Evolutionary conservation across 2,329 filamentous ascomycete genomes (phyloP).

Genomic region (Pseudogymnoascus sp.): DNA sequence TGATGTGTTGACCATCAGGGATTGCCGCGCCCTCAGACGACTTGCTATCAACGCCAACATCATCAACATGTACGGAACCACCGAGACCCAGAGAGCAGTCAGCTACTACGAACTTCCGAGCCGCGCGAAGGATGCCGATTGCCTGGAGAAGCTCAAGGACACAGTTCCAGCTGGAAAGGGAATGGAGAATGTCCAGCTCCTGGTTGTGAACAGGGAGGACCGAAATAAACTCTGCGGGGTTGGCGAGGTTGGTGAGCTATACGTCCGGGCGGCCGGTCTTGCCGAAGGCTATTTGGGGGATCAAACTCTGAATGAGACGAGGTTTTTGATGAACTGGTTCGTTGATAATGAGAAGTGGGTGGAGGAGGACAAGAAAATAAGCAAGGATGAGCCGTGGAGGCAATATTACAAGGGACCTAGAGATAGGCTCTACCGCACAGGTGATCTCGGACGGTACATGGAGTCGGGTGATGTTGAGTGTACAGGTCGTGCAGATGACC

Average conservation of each 20-base stretch:
- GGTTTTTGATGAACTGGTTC: conserved; percentile 29
- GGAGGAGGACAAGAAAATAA: conserved; percentile 47
- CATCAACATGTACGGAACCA: conserved; percentile 82
- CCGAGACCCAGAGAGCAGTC: conserved; percentile 73
- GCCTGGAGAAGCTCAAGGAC: conserved; percentile 58
- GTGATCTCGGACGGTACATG: conserved; percentile 73
- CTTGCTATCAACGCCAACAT: conserved; percentile 69
- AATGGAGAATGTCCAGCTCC: conserved; percentile 81
- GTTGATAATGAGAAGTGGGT: conserved; percentile 28
- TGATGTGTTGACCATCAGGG: conserved; percentile 76
- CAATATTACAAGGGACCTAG: conserved; percentile 70
- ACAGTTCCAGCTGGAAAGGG: conserved; percentile 76
- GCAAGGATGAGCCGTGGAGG: conserved; percentile 64
- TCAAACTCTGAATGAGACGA: conserved; percentile 24
- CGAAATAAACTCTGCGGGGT: conserved; percentile 61
- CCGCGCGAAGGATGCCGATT: conserved; percentile 51
- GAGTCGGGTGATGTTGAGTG: conserved; percentile 62
- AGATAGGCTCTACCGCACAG: conserved; percentile 79
- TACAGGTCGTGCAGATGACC: conserved; percentile 73
- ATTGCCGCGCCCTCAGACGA: conserved; percentile 67
- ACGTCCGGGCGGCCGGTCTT: conserved; percentile 71
- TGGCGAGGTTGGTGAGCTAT: conserved; percentile 79
- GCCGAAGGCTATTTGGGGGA: conserved; percentile 63
- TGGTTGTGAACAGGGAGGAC: conserved; percentile 67
- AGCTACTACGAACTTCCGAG: conserved; percentile 74